Conservation (phyloP, 78 protist species). For the Dictyostelium discoideum region DNA sequence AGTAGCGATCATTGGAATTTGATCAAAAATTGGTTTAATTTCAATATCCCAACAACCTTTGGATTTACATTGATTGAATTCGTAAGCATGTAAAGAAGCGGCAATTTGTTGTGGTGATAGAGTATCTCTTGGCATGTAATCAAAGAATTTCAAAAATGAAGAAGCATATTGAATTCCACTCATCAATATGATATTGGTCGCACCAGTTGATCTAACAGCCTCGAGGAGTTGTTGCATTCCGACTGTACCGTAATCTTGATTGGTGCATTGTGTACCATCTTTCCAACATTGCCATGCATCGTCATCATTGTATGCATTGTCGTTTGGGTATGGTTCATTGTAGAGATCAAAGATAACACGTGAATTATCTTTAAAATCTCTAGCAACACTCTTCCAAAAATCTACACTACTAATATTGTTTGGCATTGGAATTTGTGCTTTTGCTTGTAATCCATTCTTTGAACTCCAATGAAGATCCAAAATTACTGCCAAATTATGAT, state of each 20-base stretch:
- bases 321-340: constrained; percentile 70
- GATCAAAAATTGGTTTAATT: constrained; percentile 26
- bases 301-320: constrained; percentile 23
- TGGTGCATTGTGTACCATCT: constrained; percentile 38
- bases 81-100: constrained; percentile 54
- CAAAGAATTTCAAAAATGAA: constrained; percentile 11
- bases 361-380: constrained; percentile 8
- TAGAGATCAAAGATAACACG: constrained; percentile 55
- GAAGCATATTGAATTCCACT: constrained; percentile 75
- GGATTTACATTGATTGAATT: constrained; percentile 48
- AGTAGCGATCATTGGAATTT: constrained; percentile 57
- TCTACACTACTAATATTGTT: background rate
- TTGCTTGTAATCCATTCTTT: constrained; percentile 1
- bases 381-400: constrained; percentile 58
- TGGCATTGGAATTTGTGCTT: constrained; percentile 74
- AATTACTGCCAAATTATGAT: constrained; percentile 36
- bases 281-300: constrained; percentile 75
- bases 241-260: background rate
- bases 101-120: constrained; percentile 12
- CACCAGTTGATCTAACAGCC: constrained; percentile 42
- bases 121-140: constrained; percentile 60
- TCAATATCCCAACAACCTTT: constrained; percentile 68
- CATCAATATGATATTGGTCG: constrained; percentile 24
- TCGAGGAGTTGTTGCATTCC: constrained; percentile 60
- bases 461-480: constrained; percentile 64